Conservation (phyloP, 129 eudicot species). For the Dittrichia graveolens region DNA sequence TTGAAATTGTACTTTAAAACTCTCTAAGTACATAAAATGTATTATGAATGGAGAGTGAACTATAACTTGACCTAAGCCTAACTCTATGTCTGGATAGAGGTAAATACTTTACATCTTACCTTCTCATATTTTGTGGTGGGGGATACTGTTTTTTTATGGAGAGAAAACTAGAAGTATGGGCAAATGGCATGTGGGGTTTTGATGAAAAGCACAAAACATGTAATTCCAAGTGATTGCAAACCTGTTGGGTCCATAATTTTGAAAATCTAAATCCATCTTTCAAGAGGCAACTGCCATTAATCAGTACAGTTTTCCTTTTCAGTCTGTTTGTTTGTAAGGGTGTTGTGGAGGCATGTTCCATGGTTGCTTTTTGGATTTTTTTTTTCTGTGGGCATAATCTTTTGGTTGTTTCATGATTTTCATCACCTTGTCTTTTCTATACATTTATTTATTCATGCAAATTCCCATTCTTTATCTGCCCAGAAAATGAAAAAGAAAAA, state of each 20-base stretch:
- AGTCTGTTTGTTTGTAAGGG: constrained; percentile 8
- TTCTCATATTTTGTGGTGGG: too few species aligned
- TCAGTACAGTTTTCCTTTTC: neutral
- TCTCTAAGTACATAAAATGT: neutral
- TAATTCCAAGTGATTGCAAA: neutral
- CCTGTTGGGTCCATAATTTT: constrained; percentile 11
- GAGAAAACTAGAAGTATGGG: neutral
- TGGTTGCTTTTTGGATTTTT: neutral
- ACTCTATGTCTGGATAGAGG: too few species aligned
- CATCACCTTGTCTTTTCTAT: constrained; percentile 2
- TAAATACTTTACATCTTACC: too few species aligned
- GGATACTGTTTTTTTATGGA: neutral
- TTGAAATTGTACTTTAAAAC: neutral
- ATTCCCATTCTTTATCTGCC: neutral
- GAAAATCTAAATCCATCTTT: constrained; percentile 9
- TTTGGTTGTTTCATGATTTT: neutral
- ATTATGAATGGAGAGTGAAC: too few species aligned
- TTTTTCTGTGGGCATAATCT: neutral
- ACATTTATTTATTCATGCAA: too few species aligned
- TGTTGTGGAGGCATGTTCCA: constrained; percentile 21
- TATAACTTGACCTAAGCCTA: too few species aligned
- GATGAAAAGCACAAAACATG: neutral
- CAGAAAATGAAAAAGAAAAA: neutral
- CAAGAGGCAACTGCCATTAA: constrained; percentile 15
- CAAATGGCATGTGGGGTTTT: constrained; percentile 23